Base-by-base conservation (phyloP, 2,329 filamentous ascomycete species). In the Cryphonectria radicalis region DNA sequence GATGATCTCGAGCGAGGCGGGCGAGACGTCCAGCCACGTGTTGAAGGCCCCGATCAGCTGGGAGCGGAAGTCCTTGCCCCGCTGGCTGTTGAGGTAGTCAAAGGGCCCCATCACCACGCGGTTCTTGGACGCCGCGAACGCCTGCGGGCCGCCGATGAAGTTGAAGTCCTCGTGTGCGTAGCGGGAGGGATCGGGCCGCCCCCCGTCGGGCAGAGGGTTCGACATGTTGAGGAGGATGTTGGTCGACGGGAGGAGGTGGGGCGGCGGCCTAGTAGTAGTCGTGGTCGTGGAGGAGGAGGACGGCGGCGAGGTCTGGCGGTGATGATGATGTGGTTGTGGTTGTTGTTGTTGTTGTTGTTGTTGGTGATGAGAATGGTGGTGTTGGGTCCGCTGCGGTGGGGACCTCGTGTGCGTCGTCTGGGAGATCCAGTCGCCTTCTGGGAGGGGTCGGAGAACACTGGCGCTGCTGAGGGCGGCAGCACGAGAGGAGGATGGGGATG, bases 1-100 rank as follows among this genome's bases (percentile, higher is more conserved):
- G 77, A 97, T 95, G 72, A 94, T 85, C 59, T 88, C 87, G 70
- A 97, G 85, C 75, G 89, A 90, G 72, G 89, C 86, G 11, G 86
- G 79, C 0, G 93, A 93, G 28, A 97, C 93, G 70, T 92, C 86
- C 22, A 97, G 84, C 91, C 92, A 95, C 67, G 87, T 86, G 78
- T 97, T 94, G 85, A 97, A 97, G 60, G 93, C 91, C 60, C 86
- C 88, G 77, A 97, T 94, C 76, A 95, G 86, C 82, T 93, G 91
- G 63, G 91, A 88, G 75, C 94, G 90, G 78, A 97, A 92, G 80
- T 96, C 93, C 82, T 97, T 96, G 74, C 94, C 94, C 0, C 93
- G 93, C 74, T 94, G 91, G 62, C 88, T 88, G 77, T 90, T 88
- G 73, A 96, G 86, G 80, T 97, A 97, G 78, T 95, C 91, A 77